These are phyloP conservation scores for Paralagenidium karlingii DNA, from an alignment of 352 stramenopile species.

Conservation along the genomic window DNA sequence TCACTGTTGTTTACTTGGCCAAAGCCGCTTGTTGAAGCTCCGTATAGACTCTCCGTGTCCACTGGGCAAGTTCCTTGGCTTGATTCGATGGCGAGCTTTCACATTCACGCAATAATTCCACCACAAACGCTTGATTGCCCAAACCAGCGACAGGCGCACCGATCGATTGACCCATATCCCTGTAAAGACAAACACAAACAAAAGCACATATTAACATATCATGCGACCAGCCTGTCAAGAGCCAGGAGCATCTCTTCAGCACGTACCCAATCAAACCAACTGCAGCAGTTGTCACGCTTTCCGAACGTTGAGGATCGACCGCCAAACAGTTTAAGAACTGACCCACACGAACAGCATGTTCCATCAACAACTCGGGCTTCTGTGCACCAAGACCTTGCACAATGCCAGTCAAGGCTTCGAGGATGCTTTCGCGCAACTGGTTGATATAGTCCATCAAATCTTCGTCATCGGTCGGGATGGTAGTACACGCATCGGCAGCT, in stretches of 20 bases:
- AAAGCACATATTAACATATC: constrained; percentile 5
- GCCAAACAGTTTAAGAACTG: constrained; percentile 83
- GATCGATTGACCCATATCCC: constrained; percentile 71
- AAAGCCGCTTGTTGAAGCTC: constrained; percentile 32
- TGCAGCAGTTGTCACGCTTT: constrained; percentile 85
- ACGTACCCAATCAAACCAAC: constrained; percentile 83
- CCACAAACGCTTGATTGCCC: constrained; percentile 57
- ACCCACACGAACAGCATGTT: constrained; percentile 76
- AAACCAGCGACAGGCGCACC: constrained; percentile 44
- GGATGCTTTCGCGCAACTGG: constrained; percentile 88
- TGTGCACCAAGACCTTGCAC: constrained; percentile 88
- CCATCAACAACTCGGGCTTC: constrained; percentile 73
- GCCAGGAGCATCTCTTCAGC: neutral
- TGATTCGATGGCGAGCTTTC: constrained; percentile 50
- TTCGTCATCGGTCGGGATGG: constrained; percentile 89
- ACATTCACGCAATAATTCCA: constrained; percentile 62
- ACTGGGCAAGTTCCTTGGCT: constrained; percentile 51
- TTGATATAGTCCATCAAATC: constrained; percentile 98
- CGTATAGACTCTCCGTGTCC: constrained; percentile 68
- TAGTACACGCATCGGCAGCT: constrained; percentile 73
- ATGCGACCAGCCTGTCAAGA: neutral
- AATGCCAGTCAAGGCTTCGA: constrained; percentile 96
- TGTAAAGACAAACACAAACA: constrained; percentile 14
- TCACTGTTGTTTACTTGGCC: too few relatives aligned
- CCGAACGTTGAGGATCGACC: constrained; percentile 73